A percentile compares a stretch with the other conserved stretches of the same genome.
Conservation (phyloP, 148 eudicot species). For the Persicaria maculosa region DNA sequence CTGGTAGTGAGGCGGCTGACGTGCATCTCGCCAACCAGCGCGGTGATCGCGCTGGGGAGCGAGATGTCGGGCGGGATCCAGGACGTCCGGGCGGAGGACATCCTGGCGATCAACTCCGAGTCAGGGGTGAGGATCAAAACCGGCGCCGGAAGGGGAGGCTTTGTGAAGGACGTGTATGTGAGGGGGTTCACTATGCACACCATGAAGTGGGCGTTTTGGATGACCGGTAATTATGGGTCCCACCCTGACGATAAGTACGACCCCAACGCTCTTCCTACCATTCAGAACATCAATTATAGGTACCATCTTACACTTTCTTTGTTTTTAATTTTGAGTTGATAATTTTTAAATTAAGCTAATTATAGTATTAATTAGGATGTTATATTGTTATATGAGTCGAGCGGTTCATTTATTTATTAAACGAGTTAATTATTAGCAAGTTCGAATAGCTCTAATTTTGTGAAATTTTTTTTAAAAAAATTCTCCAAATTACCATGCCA, state of each 20-base stretch:
- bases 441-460: no score
- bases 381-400: no score
- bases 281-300: conserved; percentile 72
- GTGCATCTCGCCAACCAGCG: conserved; percentile 83
- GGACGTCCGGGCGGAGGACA: conserved; percentile 86
- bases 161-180: conserved; percentile 74
- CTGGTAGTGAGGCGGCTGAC: conserved; percentile 67
- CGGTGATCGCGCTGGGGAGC: conserved; percentile 88
- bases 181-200: conserved; percentile 66
- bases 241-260: conserved; percentile 74
- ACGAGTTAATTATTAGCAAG: no score
- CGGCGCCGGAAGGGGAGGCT: conserved; percentile 78
- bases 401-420: no score
- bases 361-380: no score
- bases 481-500: no score
- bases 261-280: conserved; percentile 62
- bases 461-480: no score
- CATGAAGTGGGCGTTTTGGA: conserved; percentile 95
- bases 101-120: conserved; percentile 69
- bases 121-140: conserved; percentile 89
- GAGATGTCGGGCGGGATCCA: conserved; percentile 97
- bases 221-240: conserved; percentile 87
- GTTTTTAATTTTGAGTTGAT: no score
- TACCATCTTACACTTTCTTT: not conserved
- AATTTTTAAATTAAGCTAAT: no score